Percentiles rank a stretch among this genome's conserved stretches.
Evolutionary conservation across 345 rosid species (phyloP).

Genomic region (Isatis tinctoria): DNA sequence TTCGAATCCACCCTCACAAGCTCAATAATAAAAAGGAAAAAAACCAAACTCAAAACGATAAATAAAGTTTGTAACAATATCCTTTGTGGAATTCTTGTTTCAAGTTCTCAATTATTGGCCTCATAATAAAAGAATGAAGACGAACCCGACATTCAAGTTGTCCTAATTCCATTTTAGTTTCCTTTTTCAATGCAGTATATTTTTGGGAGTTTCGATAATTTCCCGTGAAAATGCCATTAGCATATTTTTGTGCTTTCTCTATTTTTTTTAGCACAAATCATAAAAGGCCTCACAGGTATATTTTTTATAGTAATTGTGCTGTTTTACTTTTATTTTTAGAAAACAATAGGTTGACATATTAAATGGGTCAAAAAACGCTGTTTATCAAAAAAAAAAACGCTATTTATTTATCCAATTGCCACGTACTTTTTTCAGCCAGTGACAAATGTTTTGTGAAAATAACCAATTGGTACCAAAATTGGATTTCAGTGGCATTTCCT

Average conservation of each 20-base stretch:
- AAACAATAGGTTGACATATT: no score
- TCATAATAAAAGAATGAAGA: neutral
- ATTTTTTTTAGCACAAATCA: neutral
- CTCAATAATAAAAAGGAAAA: neutral
- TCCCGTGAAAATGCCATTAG: neutral
- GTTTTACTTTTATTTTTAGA: no score
- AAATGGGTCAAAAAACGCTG: no score
- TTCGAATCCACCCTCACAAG: constrained; percentile 6
- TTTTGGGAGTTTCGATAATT: neutral
- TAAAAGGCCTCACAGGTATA: neutral
- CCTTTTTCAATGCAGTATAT: no score
- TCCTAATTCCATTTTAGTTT: no score
- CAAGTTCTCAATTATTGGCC: neutral
- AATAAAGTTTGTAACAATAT: neutral
- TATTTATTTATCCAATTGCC: no score
- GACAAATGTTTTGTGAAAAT: neutral
- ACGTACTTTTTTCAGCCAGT: neutral
- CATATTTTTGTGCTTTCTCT: neutral
- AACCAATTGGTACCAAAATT: neutral
- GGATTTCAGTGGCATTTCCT: neutral
- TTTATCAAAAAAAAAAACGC: no score
- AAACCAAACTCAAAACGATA: neutral
- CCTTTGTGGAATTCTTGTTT: neutral
- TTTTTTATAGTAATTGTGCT: neutral
- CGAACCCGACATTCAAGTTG: no score